A percentile compares a stretch with the other conserved stretches of the same genome.
Conservation (phyloP, 345 rosid genomes). For the Camelina hispida region DNA sequence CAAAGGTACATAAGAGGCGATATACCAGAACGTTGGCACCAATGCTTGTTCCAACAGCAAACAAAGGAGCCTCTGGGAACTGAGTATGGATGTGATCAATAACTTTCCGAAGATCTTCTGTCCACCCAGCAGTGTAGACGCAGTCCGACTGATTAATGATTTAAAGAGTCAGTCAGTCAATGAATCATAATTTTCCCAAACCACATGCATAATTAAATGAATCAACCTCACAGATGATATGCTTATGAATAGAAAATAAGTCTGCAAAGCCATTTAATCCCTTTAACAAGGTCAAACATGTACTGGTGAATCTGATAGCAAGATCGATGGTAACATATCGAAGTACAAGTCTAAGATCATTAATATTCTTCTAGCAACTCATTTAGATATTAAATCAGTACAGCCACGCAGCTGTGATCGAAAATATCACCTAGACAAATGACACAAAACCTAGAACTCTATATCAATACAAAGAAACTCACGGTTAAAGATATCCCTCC, state of each 20-base stretch:
- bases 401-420: background rate
- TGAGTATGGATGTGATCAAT: conserved; percentile 62
- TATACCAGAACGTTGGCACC: conserved; percentile 90
- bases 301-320: background rate
- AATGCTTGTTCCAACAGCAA: conserved; percentile 87
- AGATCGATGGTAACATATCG: background rate
- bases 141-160: conserved; percentile 69
- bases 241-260: background rate
- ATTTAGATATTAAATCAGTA: background rate
- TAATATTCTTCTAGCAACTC: background rate
- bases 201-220: conserved; percentile 13
- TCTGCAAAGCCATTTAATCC: background rate
- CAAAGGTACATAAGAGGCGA: background rate
- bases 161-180: conserved; percentile 7
- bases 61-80: conserved; percentile 81
- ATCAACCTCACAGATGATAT: conserved; percentile 2
- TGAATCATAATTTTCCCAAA: background rate
- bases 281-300: background rate
- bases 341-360: background rate
- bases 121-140: conserved; percentile 95
- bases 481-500: conserved; percentile 92
- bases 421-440: background rate
- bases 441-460: background rate
- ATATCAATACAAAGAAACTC: conserved; percentile 41
- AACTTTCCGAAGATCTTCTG: conserved; percentile 73